Evolutionary conservation across 768 basidiomycete genomes (phyloP).

Genomic region (Megacollybia marginata): DNA sequence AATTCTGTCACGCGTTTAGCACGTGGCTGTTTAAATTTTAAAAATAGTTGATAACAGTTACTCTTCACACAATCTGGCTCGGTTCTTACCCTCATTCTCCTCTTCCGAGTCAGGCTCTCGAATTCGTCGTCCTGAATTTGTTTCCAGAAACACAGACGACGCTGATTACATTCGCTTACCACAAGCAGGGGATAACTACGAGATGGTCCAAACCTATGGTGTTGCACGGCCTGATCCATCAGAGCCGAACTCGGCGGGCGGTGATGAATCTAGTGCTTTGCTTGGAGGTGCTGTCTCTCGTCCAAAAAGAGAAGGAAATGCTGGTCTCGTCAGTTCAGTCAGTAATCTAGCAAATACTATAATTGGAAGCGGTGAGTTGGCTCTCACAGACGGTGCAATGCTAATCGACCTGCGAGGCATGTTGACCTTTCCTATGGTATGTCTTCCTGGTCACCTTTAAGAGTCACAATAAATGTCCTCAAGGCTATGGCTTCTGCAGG

Average conservation of each 20-base stretch:
- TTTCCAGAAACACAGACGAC: background rate
- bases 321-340: constrained; percentile 58
- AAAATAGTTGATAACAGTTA: background rate
- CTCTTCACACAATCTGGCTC: background rate
- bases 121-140: background rate
- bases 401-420: constrained; percentile 45
- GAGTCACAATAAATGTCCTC: constrained; percentile 4
- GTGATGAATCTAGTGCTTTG: constrained; percentile 53
- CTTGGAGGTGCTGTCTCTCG: constrained; percentile 36
- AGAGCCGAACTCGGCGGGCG: constrained; percentile 18
- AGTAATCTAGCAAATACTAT: constrained; percentile 87
- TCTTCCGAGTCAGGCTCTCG: background rate
- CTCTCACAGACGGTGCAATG: constrained; percentile 2
- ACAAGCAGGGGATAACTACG: constrained; percentile 20
- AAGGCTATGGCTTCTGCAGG: constrained; percentile 90
- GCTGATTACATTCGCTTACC: background rate
- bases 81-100: background rate
- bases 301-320: constrained; percentile 50
- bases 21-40: background rate
- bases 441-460: constrained; percentile 11
- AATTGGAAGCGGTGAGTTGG: constrained; percentile 73
- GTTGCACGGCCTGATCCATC: constrained; percentile 30
- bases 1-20: background rate
- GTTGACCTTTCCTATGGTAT: constrained; percentile 81
- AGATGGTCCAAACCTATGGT: constrained; percentile 70